Percentiles rank a stretch among this genome's conserved stretches.
Conservation (phyloP, 805 yeast species). For the Maudiozyma barnettii region DNA sequence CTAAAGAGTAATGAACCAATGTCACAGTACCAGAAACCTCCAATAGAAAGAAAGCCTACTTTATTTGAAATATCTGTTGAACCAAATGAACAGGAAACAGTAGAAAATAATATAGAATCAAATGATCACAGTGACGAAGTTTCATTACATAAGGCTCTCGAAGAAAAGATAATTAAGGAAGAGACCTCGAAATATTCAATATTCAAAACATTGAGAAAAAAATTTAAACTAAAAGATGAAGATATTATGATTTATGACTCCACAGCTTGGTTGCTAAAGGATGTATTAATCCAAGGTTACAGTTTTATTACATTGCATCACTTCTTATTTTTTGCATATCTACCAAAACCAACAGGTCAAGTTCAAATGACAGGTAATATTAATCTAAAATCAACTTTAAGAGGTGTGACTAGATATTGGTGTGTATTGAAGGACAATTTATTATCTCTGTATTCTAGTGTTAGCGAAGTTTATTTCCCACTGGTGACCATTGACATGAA, state of each 20-base stretch:
- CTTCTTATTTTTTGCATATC: constrained; percentile 65
- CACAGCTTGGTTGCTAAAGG: constrained; percentile 72
- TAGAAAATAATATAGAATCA: background rate
- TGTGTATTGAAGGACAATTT: constrained; percentile 63
- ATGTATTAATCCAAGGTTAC: constrained; percentile 80
- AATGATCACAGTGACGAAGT: background rate
- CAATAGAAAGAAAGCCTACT: constrained; percentile 10
- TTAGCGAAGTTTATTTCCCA: constrained; percentile 84
- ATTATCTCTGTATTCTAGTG: constrained; percentile 54
- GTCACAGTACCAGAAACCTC: background rate
- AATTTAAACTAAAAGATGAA: constrained; percentile 39
- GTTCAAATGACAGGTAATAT: constrained; percentile 43
- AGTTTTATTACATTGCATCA: constrained; percentile 57
- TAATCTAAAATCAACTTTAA: constrained; percentile 30
- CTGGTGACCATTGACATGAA: constrained; percentile 61
- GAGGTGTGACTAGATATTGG: constrained; percentile 50
- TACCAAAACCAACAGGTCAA: constrained; percentile 46
- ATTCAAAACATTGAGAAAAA: constrained; percentile 2
- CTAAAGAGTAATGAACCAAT: constrained; percentile 2
- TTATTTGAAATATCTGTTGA: constrained; percentile 16
- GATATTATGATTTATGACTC: constrained; percentile 54
- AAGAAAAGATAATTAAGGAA: background rate
- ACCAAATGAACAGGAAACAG: background rate
- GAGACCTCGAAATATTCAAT: background rate
- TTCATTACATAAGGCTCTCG: background rate